phyloP scores from a whole-genome alignment of 169 alveolate species.

The Cryptosporidium parvum region DNA sequence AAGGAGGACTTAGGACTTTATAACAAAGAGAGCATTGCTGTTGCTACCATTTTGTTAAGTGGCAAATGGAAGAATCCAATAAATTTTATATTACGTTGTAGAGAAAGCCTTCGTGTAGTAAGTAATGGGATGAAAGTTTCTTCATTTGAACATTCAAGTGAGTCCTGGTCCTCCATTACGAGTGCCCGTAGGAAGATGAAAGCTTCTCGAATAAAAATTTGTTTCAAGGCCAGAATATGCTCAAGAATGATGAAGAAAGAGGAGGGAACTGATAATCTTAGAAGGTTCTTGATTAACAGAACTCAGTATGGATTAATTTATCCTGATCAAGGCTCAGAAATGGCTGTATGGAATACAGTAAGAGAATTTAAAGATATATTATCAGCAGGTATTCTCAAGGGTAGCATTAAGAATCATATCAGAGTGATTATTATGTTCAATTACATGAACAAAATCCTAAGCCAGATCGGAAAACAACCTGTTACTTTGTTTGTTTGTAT shows the following conservation, averaged over 20 bases:
- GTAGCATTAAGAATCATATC: constrained; percentile 30
- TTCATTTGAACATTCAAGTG: neutral
- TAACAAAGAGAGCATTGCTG: constrained; percentile 25
- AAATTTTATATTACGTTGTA: constrained; percentile 22
- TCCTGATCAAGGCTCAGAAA: constrained; percentile 16
- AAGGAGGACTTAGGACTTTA: neutral
- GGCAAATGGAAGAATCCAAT: constrained; percentile 53
- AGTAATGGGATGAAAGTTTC: constrained; percentile 33
- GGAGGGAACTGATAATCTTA: constrained; percentile 26
- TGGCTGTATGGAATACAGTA: constrained; percentile 46
- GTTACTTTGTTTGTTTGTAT: constrained; percentile 12
- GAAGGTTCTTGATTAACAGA: constrained; percentile 10
- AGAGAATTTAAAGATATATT: constrained; percentile 37
- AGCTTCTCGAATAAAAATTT: constrained; percentile 27
- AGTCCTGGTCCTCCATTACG: constrained; percentile 1
- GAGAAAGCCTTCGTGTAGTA: constrained; percentile 14
- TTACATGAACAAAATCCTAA: constrained; percentile 29
- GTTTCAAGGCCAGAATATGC: constrained; percentile 28
- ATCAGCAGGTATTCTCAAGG: constrained; percentile 21
- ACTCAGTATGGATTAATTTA: constrained; percentile 44
- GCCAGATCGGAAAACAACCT: constrained; percentile 19
- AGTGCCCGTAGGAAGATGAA: neutral
- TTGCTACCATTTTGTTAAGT: constrained; percentile 41
- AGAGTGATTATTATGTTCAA: constrained; percentile 43
- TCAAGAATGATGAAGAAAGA: constrained; percentile 31